Conservation (phyloP, 164 flowering plant genomes). For the Akebia trifoliata region DNA sequence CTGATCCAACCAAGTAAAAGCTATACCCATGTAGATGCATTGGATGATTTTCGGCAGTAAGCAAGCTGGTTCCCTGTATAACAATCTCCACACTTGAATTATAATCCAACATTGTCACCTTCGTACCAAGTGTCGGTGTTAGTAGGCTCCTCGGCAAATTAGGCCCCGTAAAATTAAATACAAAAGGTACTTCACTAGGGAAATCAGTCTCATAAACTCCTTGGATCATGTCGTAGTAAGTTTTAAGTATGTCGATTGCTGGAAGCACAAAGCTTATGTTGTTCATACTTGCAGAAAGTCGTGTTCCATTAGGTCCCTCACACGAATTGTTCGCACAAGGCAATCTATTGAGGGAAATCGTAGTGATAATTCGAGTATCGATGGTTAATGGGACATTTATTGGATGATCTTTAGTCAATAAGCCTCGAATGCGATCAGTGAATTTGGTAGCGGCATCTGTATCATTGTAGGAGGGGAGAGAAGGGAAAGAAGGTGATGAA, state of each 20-base stretch:
- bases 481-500: not conserved
- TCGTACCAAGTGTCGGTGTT: too few species aligned
- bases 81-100: slow-evolving; percentile 16
- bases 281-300: slow-evolving; percentile 19
- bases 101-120: slow-evolving; percentile 2
- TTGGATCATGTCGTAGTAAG: slow-evolving; percentile 12
- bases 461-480: slow-evolving; percentile 24
- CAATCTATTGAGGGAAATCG: slow-evolving; percentile 9
- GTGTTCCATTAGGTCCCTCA: slow-evolving; percentile 16
- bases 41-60: slow-evolving; percentile 17
- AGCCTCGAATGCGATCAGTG: slow-evolving; percentile 14
- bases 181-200: slow-evolving; percentile 6
- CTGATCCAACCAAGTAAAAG: slow-evolving; percentile 33
- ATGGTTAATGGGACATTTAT: slow-evolving; percentile 20
- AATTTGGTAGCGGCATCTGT: slow-evolving; percentile 13
- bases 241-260: too few species aligned
- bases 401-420: slow-evolving; percentile 18
- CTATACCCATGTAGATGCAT: slow-evolving; percentile 31
- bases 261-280: too few species aligned
- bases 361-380: not conserved
- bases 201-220: slow-evolving; percentile 10
- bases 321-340: slow-evolving; percentile 12
- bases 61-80: slow-evolving; percentile 16
- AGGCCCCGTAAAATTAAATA: too few species aligned
- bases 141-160: too few species aligned